Conservation (phyloP, 768 basidiomycete species). For the Auriscalpium vulgare region DNA sequence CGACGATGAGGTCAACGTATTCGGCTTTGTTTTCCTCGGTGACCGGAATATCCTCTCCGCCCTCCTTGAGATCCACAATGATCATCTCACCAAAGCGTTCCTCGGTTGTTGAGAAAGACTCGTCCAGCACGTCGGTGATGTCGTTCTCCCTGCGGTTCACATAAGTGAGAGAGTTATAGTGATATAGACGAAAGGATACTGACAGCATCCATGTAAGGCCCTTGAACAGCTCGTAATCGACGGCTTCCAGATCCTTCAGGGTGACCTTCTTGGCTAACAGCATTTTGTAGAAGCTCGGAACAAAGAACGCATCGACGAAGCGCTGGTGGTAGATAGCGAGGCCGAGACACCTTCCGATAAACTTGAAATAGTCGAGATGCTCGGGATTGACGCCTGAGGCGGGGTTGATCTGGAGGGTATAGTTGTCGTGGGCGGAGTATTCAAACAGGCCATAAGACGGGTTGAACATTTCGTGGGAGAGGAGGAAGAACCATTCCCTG, state of each 20-base stretch:
- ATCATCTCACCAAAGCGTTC: conserved; percentile 71
- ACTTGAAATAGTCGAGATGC: conserved; percentile 74
- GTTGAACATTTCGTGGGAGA: conserved; percentile 79
- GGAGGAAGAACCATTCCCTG: conserved; percentile 83
- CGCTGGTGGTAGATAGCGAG: conserved; percentile 72
- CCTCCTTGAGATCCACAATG: conserved; percentile 56
- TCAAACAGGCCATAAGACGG: conserved; percentile 78
- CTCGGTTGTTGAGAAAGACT: conserved; percentile 63
- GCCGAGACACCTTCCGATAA: conserved; percentile 68
- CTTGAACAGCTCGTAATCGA: conserved; percentile 61
- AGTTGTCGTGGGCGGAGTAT: conserved; percentile 74
- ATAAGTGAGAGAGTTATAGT: background rate
- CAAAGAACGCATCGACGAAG: conserved; percentile 76
- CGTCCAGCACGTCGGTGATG: conserved; percentile 67
- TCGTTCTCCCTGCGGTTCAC: conserved; percentile 51
- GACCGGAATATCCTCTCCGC: conserved; percentile 52
- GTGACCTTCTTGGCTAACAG: conserved; percentile 53
- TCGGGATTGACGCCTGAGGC: conserved; percentile 71
- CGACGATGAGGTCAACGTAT: conserved; percentile 70
- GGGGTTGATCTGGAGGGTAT: conserved; percentile 75
- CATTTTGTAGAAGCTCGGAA: conserved; percentile 77
- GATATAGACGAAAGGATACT: conserved; percentile 20
- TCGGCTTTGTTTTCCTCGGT: conserved; percentile 74
- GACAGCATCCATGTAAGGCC: conserved; percentile 73
- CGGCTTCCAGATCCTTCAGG: conserved; percentile 58